These are phyloP conservation scores for Leonotis leonurus DNA, from an alignment of 257 asterid genomes.

Conservation along the genomic window DNA sequence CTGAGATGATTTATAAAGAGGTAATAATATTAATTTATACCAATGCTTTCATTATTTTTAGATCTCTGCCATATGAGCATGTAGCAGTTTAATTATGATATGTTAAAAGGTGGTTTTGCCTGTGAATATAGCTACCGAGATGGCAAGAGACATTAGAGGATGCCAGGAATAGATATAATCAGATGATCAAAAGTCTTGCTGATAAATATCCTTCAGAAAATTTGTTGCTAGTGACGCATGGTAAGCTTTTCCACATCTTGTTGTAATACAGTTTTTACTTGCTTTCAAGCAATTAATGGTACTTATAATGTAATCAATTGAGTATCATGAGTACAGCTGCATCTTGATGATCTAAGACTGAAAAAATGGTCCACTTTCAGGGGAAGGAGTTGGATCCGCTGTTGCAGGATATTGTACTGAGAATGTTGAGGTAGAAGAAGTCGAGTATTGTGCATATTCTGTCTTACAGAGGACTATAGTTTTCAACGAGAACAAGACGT, in stretches of 20 bases:
- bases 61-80: not conserved
- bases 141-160: constrained; percentile 61
- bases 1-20: constrained; percentile 49
- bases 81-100: not conserved
- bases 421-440: constrained; percentile 39
- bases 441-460: constrained; percentile 64
- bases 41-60: not conserved
- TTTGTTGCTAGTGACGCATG: constrained; percentile 83
- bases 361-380: constrained; percentile 25
- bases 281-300: not conserved
- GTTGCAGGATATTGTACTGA: constrained; percentile 27
- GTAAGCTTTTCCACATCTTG: constrained; percentile 27
- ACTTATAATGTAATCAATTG: too few relatives aligned
- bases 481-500: constrained; percentile 27
- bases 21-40: constrained; percentile 33
- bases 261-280: not conserved
- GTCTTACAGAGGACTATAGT: constrained; percentile 35
- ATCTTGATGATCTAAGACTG: not conserved
- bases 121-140: constrained; percentile 49
- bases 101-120: constrained; percentile 7
- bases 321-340: not conserved
- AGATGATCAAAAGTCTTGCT: constrained; percentile 62
- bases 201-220: constrained; percentile 77
- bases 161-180: constrained; percentile 52
- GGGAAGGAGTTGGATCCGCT: constrained; percentile 77